Conservation (phyloP, 2,329 filamentous ascomycete species). For the Aspergillus thermomutatus region DNA sequence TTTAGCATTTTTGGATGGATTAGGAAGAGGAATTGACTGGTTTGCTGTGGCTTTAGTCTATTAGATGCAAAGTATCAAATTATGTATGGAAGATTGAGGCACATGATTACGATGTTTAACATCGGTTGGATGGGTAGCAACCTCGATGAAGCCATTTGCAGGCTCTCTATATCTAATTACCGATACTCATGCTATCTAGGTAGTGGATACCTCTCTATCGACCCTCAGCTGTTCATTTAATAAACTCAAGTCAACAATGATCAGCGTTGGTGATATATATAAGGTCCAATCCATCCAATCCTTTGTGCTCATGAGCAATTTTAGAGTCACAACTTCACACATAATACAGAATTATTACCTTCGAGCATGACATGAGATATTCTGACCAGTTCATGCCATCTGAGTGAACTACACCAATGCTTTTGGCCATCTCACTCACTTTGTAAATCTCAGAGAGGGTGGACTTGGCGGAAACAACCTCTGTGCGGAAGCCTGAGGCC, state of each 20-base stretch:
- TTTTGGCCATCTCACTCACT: not conserved
- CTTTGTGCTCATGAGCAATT: not conserved
- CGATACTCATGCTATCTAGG: too few relatives aligned
- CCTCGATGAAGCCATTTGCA: not conserved
- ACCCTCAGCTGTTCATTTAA: not conserved
- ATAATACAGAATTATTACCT: not conserved
- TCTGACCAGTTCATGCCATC: not conserved
- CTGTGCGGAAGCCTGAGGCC: not conserved
- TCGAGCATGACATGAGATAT: not conserved
- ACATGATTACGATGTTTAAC: not conserved
- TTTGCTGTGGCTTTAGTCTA: not conserved
- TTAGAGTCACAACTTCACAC: not conserved
- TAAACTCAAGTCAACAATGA: not conserved
- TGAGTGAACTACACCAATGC: not conserved
- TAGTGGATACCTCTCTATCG: not conserved
- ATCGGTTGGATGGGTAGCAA: not conserved
- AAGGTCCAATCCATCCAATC: not conserved
- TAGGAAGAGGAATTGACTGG: not conserved
- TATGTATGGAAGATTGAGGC: not conserved
- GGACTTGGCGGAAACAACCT: not conserved
- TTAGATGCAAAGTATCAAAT: not conserved
- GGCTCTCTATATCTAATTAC: not conserved
- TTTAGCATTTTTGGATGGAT: not conserved
- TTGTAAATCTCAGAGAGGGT: not conserved
- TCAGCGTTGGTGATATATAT: not conserved